phyloP scores from a whole-genome alignment of 2,329 filamentous ascomycete genomes.

The Diaporthe helianthi region DNA sequence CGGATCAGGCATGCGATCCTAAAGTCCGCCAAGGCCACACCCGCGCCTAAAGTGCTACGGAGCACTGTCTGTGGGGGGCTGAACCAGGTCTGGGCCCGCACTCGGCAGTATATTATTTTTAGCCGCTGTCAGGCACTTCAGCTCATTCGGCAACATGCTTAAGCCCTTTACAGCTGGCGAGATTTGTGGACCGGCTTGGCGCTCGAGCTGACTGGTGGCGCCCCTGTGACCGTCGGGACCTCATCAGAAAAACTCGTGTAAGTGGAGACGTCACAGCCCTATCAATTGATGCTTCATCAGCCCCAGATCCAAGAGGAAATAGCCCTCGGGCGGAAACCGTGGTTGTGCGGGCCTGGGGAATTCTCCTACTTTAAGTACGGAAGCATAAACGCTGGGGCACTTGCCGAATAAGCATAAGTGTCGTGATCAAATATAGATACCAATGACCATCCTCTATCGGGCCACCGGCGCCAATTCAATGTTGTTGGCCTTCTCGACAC shows the following conservation, averaged over 20 bases:
- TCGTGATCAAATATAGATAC: constrained; percentile 19
- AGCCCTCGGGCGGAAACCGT: constrained; percentile 18
- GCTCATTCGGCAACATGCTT: constrained; percentile 5
- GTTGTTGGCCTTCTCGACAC: constrained; percentile 8
- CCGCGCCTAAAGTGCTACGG: not conserved
- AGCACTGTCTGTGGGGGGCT: constrained; percentile 16
- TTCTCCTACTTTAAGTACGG: too few species aligned
- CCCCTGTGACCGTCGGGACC: not conserved
- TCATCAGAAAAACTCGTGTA: constrained; percentile 23
- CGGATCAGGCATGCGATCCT: not conserved
- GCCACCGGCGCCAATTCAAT: constrained; percentile 12
- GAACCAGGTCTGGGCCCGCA: not conserved
- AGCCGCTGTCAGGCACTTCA: constrained; percentile 14
- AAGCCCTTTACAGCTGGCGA: constrained; percentile 21
- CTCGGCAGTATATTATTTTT: constrained; percentile 13
- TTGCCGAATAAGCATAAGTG: constrained; percentile 21
- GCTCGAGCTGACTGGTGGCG: not conserved
- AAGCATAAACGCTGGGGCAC: too few species aligned
- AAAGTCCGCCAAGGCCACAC: constrained; percentile 6
- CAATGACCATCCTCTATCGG: constrained; percentile 4
- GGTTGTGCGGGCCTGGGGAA: not conserved
- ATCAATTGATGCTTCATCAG: constrained; percentile 20
- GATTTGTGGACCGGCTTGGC: constrained; percentile 6
- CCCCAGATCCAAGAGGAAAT: constrained; percentile 17
- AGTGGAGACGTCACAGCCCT: constrained; percentile 19